phyloP scores from a whole-genome alignment of 2,329 filamentous ascomycete species.

The Diplodia seriata region DNA sequence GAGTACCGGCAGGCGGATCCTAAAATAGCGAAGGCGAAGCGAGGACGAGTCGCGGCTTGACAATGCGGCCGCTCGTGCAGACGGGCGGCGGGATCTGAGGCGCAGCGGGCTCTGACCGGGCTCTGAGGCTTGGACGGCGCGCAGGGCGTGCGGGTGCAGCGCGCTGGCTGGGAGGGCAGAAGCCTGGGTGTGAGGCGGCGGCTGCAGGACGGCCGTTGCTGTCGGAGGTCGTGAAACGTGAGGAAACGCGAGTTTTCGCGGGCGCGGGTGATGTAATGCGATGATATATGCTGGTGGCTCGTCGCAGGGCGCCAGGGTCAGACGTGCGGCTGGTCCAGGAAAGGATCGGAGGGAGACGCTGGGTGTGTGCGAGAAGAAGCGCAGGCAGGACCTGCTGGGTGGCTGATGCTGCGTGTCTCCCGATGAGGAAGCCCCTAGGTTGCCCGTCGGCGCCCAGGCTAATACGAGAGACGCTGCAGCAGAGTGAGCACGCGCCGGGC shows the following conservation, averaged over 20 bases:
- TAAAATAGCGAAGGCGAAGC: slow-evolving; percentile 33
- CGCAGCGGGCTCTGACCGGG: slow-evolving; percentile 18
- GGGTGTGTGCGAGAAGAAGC: slow-evolving; percentile 18
- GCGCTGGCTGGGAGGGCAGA: slow-evolving; percentile 24
- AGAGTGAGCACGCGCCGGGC: slow-evolving; percentile 23
- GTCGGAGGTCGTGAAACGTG: slow-evolving; percentile 33
- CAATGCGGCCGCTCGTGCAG: slow-evolving; percentile 28
- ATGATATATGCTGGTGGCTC: slow-evolving; percentile 31
- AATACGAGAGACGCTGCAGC: slow-evolving; percentile 29
- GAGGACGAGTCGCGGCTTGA: slow-evolving; percentile 30
- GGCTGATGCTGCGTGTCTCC: slow-evolving; percentile 28
- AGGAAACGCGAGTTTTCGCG: slow-evolving; percentile 32
- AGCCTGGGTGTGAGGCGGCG: slow-evolving; percentile 29
- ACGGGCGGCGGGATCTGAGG: slow-evolving; percentile 25
- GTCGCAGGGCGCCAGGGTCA: slow-evolving; percentile 30
- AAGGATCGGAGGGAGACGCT: slow-evolving; percentile 31
- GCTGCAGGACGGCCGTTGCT: slow-evolving; percentile 33
- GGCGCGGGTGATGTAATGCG: slow-evolving; percentile 33
- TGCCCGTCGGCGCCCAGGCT: slow-evolving; percentile 26
- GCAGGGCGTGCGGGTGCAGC: slow-evolving; percentile 20
- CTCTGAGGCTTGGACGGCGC: slow-evolving; percentile 10
- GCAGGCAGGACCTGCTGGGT: slow-evolving; percentile 23
- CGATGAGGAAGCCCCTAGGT: slow-evolving; percentile 29
- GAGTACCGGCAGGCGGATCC: slow-evolving; percentile 27
- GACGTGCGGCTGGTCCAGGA: slow-evolving; percentile 24